Evolutionary conservation across 805 yeast genomes (phyloP), one percentile per base, ranked within the genome.

Genomic region (Sugiyamaella qingdaonensis): DNA sequence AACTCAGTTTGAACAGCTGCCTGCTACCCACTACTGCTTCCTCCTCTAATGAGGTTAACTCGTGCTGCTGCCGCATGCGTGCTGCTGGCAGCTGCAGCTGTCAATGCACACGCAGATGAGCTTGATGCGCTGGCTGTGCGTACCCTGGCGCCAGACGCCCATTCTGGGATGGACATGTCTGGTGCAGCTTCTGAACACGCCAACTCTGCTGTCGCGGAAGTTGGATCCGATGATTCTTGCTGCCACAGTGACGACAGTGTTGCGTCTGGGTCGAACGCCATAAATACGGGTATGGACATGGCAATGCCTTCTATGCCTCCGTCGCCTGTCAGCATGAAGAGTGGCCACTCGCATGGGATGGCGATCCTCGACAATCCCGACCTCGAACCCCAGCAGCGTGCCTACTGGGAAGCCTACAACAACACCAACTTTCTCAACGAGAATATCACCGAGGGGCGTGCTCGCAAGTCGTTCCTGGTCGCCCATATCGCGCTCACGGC

Each of bases 341-440:
- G 46, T 35, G 44, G 27, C 14, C 49, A 81, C 63, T 65, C 68
- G 47, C 96, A 88, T 63, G 95, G 95, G 0, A 63, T 79, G 58
- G 91, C 95, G 1, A 87, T 91, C 42, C 73, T 90, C 45, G 72
- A 81, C 27, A 65, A 77, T 54, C 85, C 86, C 1, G 63, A 79
- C 16, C 75, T 91, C 47, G 76, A 82, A 14, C 85, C 91, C 0
- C 86, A 82, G 44, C 96, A 90, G 67, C 72, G 81, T 52, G 65
- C 76, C 27, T 91, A 78, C 68, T 91, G 97, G 97, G 82, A 81
- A 47, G 65, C 69, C 24, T 91, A 90, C 69, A 82, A 86, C 63
- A 81, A 95, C 11, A 85, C 92, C 1, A 83, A 88, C 2, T 82
- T 88, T 70, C 56, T 54, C 41, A 49, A 65, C 14, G 56, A 53